Evolutionary conservation across 306 rosid genomes (phyloP).

Genomic region (Ormosia emarginata): DNA sequence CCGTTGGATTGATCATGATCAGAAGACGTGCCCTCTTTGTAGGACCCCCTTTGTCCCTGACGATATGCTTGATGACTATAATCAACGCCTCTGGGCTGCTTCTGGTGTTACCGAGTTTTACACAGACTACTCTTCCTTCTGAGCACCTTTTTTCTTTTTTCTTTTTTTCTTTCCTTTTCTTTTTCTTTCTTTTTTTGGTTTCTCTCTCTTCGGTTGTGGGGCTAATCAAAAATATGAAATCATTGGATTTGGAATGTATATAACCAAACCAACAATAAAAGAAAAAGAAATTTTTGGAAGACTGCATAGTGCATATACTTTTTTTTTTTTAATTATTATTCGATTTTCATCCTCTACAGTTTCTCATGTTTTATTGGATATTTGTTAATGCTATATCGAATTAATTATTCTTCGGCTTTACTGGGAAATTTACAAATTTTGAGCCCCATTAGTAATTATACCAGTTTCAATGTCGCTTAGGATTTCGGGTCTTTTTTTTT

Average conservation of each 20-base stretch:
- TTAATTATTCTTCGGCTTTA: too few species aligned
- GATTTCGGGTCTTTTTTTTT: too few species aligned
- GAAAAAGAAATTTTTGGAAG: background rate
- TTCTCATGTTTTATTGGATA: background rate
- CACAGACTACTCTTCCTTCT: conserved; percentile 48
- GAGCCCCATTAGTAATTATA: too few species aligned
- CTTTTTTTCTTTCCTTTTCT: too few species aligned
- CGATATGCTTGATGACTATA: conserved; percentile 56
- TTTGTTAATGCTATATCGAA: background rate
- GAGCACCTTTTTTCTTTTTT: background rate
- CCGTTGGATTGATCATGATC: conserved; percentile 97
- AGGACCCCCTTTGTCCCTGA: conserved; percentile 75
- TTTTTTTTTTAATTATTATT: background rate
- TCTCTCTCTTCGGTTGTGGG: background rate
- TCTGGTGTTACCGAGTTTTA: conserved; percentile 53
- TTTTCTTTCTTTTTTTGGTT: background rate
- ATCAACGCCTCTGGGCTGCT: conserved; percentile 87
- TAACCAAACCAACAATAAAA: conserved; percentile 18
- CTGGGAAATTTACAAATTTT: too few species aligned
- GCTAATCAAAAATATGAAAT: background rate
- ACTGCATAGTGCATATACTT: background rate
- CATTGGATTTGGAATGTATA: conserved; percentile 32
- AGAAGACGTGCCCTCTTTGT: conserved; percentile 87
- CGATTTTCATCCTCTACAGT: background rate
- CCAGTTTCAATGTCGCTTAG: too few species aligned